Evolutionary conservation across 2,329 filamentous ascomycete species (phyloP), one percentile per base, ranked within the genome.

Genomic region (Epichloe sylvatica): DNA sequence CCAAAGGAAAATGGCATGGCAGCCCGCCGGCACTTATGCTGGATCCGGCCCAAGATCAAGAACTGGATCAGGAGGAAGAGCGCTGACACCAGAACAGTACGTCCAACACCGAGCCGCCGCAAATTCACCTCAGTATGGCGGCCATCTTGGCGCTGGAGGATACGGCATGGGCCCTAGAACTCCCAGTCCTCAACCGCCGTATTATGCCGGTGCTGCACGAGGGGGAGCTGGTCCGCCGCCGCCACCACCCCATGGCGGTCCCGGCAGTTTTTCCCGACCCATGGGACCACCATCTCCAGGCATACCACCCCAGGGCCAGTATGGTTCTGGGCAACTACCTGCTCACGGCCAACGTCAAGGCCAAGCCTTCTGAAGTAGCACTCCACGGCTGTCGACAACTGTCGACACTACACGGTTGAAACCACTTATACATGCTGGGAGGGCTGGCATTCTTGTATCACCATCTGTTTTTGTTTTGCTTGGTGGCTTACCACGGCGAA

Each of bases 31-130:
- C 60, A 70, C 71, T 2, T 67, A 73, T 36, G 66, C 70, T 36
- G 68, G 70, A 12, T 71, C 71, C 9, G 70, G 54, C 19, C 64
- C 70, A 13, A 34, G 23, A 25, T 36, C 46, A 13, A 25, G 12
- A 51, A 25, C 25, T n/a, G 13, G 7, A 34, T 41, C 49, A 30
- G 51, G 46, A 47, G 12, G 19, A 41, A 72, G 74, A n/a, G 73
- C 68, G 8, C 61, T 94, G 12, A 85, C 83, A 4, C 75, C 88
- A 0, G 87, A 95, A 62, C 81, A 94, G 57, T 94, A 84, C 67
- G 87, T 95, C 5, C 80, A 88, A 58, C 83, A 91, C 57, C 81
- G 87, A 53, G 83, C 78, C 4, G 71, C 74, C 17, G 70, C 73
- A 9, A 69, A 74, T 45, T 73, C 73, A 5, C 75, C 80, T 15